Base-by-base conservation (phyloP, 352 stramenopile genomes). In the Pythium folliculosum region DNA sequence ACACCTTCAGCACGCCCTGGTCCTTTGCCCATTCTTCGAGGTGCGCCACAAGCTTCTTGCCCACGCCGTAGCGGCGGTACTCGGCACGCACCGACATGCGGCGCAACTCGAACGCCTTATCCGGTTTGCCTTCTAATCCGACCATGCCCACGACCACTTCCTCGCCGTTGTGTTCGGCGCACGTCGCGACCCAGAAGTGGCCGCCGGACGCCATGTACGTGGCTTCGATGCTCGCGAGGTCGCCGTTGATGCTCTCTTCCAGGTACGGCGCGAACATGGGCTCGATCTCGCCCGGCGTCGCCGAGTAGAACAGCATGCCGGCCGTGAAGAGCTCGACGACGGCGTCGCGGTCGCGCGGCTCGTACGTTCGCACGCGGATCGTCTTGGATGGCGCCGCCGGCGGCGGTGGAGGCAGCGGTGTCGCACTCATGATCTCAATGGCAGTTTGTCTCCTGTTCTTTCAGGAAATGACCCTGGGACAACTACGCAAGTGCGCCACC, bases 121-220 rank as follows among this genome's bases (percentile, higher is more conserved):
- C 47, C 0, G 1, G 2, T 25, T 76, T 80, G 27, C 13, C n/a
- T 49, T 81, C n/a, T 3, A 80, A 44, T 0, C 55, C 77, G 2
- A 80, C 64, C 64, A 76, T 81, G 13, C 74, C 71, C 10, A 75
- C 67, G 3, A 77, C 38, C 14, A 49, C 22, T 17, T 70, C 37
- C 7, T 49, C 47, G 16, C 38, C 65, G 22, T 61, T 25, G 30
- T 76, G 52, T 23, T 65, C 38, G 21, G 44, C 57, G 5, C 61
- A 52, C 5, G 65, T 78, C 54, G 73, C 78, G 50, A 84, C 76
- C 75, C 76, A 86, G 54, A 81, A 84, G 63, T 82, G 81, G 32
- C 76, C 74, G 17, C 47, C 32, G 6, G 32, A 43, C 32, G 47
- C 59, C 3, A 84, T 75, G 69, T 84, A 88, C 4, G 64, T 70